Conservation (phyloP, 2,329 filamentous ascomycete species). For the Penicillium expansum region DNA sequence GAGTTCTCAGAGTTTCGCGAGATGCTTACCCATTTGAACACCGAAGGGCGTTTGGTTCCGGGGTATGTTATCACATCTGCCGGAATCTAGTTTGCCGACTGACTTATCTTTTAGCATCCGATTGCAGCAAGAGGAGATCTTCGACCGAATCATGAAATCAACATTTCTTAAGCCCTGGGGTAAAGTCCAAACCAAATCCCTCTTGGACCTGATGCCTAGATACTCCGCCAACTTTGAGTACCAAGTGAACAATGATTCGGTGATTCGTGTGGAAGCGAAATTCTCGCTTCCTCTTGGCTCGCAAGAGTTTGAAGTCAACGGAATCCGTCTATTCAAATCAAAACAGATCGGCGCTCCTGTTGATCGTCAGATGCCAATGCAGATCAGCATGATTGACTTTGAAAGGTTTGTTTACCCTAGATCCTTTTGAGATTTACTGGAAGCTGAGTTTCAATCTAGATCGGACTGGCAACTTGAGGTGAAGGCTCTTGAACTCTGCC, state of each 20-base stretch:
- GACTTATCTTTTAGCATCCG: constrained; percentile 22
- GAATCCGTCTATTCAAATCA: constrained; percentile 37
- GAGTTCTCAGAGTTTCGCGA: constrained; percentile 40
- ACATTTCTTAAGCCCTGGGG: constrained; percentile 27
- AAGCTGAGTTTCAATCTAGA: constrained; percentile 19
- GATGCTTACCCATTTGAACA: constrained; percentile 39
- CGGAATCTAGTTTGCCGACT: not conserved
- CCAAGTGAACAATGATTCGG: constrained; percentile 23
- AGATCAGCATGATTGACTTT: constrained; percentile 39
- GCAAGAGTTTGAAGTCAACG: constrained; percentile 34
- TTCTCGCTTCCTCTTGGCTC: constrained; percentile 32
- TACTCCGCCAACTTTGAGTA: constrained; percentile 47
- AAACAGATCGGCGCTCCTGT: constrained; percentile 19
- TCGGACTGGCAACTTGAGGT: constrained; percentile 45
- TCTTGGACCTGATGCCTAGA: constrained; percentile 28
- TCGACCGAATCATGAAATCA: constrained; percentile 31
- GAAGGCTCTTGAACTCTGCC: constrained; percentile 39
- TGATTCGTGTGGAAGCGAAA: constrained; percentile 40
- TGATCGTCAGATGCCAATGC: constrained; percentile 31
- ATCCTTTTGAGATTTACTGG: not conserved
- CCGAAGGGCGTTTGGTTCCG: constrained; percentile 38
- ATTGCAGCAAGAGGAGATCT: constrained; percentile 25
- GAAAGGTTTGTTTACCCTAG: constrained; percentile 29
- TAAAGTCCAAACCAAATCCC: constrained; percentile 20
- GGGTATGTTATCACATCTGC: constrained; percentile 29